Conservation (phyloP, 306 rosid species). For the Vigna hirtella region DNA sequence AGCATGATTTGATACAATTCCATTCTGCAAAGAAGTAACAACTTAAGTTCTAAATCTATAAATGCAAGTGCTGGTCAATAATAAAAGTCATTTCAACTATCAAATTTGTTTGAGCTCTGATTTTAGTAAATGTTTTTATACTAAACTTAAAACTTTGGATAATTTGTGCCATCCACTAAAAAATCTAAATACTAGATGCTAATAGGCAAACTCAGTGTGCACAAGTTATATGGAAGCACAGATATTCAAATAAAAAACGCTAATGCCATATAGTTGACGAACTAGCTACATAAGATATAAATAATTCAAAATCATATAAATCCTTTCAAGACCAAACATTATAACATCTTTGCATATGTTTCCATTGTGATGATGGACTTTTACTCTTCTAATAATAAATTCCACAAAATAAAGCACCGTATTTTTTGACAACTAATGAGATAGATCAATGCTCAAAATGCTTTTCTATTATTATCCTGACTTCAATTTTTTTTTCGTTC, state of each 20-base stretch:
- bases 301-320: conserved; percentile 5
- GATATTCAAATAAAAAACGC: not conserved
- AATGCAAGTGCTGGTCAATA: conserved; percentile 14
- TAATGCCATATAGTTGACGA: not conserved
- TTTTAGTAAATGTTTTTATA: conserved; percentile 22
- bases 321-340: conserved; percentile 10
- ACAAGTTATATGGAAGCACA: not conserved
- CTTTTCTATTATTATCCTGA: not conserved
- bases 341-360: conserved; percentile 17
- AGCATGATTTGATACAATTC: conserved; percentile 62
- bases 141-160: not conserved
- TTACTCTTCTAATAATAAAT: not conserved
- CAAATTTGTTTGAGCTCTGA: conserved; percentile 24
- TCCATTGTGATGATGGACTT: not conserved
- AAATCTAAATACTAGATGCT: not conserved
- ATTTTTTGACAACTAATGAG: conserved; percentile 3
- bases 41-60: conserved; percentile 34
- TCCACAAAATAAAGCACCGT: not conserved
- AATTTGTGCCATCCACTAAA: not conserved
- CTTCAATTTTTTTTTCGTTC: not conserved
- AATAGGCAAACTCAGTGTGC: not conserved
- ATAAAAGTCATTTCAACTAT: conserved; percentile 20
- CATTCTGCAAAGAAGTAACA: conserved; percentile 63
- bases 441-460: conserved; percentile 8
- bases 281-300: conserved; percentile 11